These are phyloP conservation scores for Oryza coarctata DNA, from an alignment of 176 grass and related monocot species.

Conservation along the genomic window DNA sequence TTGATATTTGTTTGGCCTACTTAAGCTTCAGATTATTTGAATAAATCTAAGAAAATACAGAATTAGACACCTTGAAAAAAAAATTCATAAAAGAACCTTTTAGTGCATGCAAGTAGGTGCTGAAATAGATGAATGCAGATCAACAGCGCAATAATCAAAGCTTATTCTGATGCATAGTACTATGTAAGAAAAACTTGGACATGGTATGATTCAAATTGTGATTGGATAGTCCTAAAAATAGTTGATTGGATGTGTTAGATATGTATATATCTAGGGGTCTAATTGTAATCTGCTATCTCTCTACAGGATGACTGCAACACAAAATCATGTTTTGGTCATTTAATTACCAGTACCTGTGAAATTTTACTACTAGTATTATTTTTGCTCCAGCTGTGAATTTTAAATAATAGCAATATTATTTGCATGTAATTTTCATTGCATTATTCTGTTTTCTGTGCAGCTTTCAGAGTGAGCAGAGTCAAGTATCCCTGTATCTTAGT, in stretches of 20 bases:
- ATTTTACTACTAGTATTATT: neutral
- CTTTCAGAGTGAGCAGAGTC: slow-evolving; percentile 81
- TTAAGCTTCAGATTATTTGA: slow-evolving; percentile 5
- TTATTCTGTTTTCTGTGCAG: slow-evolving; percentile 43
- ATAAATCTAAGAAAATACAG: neutral
- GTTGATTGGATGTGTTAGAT: too few species aligned
- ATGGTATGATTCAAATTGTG: neutral
- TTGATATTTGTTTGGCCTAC: neutral
- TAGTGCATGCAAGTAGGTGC: neutral
- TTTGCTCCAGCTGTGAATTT: too few species aligned
- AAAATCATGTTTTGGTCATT: neutral
- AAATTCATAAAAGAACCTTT: too few species aligned
- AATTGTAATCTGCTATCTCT: too few species aligned
- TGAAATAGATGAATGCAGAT: slow-evolving; percentile 5
- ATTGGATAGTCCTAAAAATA: neutral
- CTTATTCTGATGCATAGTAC: neutral
- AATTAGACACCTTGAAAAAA: slow-evolving; percentile 5
- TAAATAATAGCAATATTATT: neutral
- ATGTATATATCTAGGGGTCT: too few species aligned
- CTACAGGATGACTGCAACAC: neutral
- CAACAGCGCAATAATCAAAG: neutral
- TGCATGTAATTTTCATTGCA: slow-evolving; percentile 26
- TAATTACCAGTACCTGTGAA: neutral
- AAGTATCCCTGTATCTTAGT: slow-evolving; percentile 85
- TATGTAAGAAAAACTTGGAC: slow-evolving; percentile 1